These are phyloP conservation scores for Puccinia novopanici DNA, from an alignment of 1,284 basidiomycete genomes.

Conservation along the genomic window DNA sequence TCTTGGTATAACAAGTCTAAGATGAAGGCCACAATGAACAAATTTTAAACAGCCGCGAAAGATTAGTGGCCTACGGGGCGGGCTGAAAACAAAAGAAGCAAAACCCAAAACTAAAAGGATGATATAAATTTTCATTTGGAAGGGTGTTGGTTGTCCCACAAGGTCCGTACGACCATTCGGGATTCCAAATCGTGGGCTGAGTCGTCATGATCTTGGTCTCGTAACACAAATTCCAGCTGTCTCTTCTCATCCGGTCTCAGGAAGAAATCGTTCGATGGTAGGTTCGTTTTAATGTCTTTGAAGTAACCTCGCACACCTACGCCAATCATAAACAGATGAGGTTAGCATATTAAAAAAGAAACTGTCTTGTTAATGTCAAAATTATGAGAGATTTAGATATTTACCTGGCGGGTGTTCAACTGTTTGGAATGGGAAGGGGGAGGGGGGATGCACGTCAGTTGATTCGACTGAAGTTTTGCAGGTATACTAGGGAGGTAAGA, in stretches of 20 bases:
- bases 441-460: neutral
- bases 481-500: neutral
- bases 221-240: conserved; percentile 27
- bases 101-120: neutral
- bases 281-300: conserved; percentile 21
- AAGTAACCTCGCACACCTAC: conserved; percentile 48
- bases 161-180: conserved; percentile 7
- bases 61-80: too few relatives aligned
- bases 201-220: conserved; percentile 8
- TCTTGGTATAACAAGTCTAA: too few relatives aligned
- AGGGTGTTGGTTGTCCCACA: conserved; percentile 46
- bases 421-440: neutral
- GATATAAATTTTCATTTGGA: conserved; percentile 4
- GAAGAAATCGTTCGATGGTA: conserved; percentile 38
- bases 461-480: neutral
- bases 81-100: neutral
- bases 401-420: conserved; percentile 48
- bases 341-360: neutral
- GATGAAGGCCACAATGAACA: too few relatives aligned
- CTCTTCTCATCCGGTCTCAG: conserved; percentile 36
- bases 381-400: neutral
- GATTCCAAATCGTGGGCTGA: neutral
- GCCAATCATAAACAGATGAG: neutral
- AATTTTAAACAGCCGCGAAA: too few relatives aligned
- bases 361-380: too few relatives aligned